Base-by-base conservation (phyloP, 768 basidiomycete genomes). In the Wakefieldia striispora region DNA sequence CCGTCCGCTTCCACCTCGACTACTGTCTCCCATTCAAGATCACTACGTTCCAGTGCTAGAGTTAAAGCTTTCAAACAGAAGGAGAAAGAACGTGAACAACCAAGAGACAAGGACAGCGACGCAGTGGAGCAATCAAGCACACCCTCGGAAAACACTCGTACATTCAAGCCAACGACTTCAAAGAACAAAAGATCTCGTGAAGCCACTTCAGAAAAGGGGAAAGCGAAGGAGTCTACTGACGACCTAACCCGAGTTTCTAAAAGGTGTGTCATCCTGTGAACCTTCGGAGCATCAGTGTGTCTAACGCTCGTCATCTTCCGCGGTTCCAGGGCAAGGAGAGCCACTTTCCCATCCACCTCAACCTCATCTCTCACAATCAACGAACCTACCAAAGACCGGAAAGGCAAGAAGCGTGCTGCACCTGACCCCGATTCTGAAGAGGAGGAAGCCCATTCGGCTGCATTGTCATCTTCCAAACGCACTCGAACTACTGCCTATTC, bases 401-500 rank as follows among this genome's bases (percentile, higher is more conserved):
- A 95, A 71, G 94, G 92, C 50, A 97, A 97, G 83, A 95, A 95
- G 74, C 87, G 91, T 61, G 92, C 91, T 34, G 81, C 77, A 27
- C 85, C 86, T 41, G 88, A 91, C 71, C 69, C 74, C 29, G 70
- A 70, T 57, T 81, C 82, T 38, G 86, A 87, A 69, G 83, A 86
- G 66, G 87, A 90, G 67, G 72, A 75, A 21, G 63, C 63, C 42
- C 68, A 74, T 58, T 72, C 74, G 40, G 54, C 69, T 38, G 59
- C 73, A 51, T 62, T 71, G 43, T 73, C 80, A 24, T 75, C 83
- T 45, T 74, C 74, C 49, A 88, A 90, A 70, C 87, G 83, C 58
- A 74, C 75, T 42, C 79, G 76, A 71, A 82, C 77, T 40, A 70
- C 75, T 45, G 73, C 79, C 53, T 88, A 88, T 68, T 82, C 83